Evolutionary conservation across 257 asterid genomes (phyloP).

Genomic region (Nicotiana obtusifolia): DNA sequence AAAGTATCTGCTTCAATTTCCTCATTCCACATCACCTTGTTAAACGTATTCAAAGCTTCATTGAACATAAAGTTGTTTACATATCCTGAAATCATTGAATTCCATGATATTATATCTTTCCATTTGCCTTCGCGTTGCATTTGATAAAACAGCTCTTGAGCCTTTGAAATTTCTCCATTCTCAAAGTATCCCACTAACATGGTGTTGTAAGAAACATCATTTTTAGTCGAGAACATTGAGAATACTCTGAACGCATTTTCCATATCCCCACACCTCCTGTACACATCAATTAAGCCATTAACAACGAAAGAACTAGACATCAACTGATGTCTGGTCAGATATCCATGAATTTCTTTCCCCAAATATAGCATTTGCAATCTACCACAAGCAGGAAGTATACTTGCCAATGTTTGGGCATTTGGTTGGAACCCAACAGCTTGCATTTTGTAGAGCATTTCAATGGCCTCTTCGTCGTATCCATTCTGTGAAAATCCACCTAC

Average conservation of each 20-base stretch:
- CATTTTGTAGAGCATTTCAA: conserved; percentile 52
- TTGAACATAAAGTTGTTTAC: conserved; percentile 45
- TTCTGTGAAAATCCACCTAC: conserved; percentile 66
- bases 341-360: conserved; percentile 76
- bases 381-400: conserved; percentile 65
- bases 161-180: conserved; percentile 42
- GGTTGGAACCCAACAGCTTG: conserved; percentile 43
- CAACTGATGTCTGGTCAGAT: conserved; percentile 42
- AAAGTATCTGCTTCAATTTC: conserved; percentile 53
- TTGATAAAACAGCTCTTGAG: conserved; percentile 51
- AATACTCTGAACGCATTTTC: conserved; percentile 46
- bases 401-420: conserved; percentile 55
- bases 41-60: conserved; percentile 43
- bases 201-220: conserved; percentile 64
- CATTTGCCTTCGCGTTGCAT: conserved; percentile 49
- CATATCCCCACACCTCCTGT: conserved; percentile 62
- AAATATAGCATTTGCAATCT: conserved; percentile 40
- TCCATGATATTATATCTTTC: conserved; percentile 62
- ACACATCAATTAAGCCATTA: conserved; percentile 72
- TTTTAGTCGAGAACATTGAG: conserved; percentile 45
- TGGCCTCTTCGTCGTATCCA: conserved; percentile 57
- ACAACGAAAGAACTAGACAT: conserved; percentile 61
- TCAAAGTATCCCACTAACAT: conserved; percentile 72
- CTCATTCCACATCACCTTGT: conserved; percentile 29
- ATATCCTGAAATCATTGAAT: conserved; percentile 77